Evolutionary conservation across 805 yeast species (phyloP), one percentile per base, ranked within the genome.

Genomic region (Lachancea thermotolerans): DNA sequence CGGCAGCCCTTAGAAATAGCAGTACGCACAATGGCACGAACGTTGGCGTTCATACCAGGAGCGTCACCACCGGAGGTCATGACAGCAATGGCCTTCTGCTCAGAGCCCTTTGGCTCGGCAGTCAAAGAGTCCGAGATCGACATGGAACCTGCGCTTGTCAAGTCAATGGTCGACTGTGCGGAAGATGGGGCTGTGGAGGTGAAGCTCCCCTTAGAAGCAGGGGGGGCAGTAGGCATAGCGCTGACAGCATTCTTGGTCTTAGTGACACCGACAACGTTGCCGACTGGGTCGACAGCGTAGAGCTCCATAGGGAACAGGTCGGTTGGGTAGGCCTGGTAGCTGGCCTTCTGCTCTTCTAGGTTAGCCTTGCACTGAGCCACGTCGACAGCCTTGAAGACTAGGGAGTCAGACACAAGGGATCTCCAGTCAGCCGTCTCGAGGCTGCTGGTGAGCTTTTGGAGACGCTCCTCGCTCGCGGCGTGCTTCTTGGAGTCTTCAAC

Each of bases 51-150:
- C 99, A 93, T 93, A 58, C 99, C 99, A 27, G 95, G 99, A 42
- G 98, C 85, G 64, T 93, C 99, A 67, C 99, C 99, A 56, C 99
- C 99, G 1, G 96, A 87, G 6, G 98, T 93, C 91, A 93, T 89
- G 41, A 93, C 93, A 4, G 95, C 99, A 52, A 93, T 86, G 45
- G 61, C 61, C 55, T 60, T 60, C 54, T 60, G 49, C 79, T 78
- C 44, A 82, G 78, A 18, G 89, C 81, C 58, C 75, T 77, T 93
- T 18, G 95, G 95, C 45, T 82, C 73, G 10, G 93, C 93, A 6
- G 90, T 79, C 62, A 82, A 80, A 21, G 25, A 21, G 7, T 21
- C 37, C 52, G 54, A 12, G 33, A 35, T 38, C 39, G 50, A 10
- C 52, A 37, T 8, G 60, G 52, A 18, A 47, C 41, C 40, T 43